Conservation (phyloP, 2,329 filamentous ascomycete genomes). For the Diaporthe citriasiana region DNA sequence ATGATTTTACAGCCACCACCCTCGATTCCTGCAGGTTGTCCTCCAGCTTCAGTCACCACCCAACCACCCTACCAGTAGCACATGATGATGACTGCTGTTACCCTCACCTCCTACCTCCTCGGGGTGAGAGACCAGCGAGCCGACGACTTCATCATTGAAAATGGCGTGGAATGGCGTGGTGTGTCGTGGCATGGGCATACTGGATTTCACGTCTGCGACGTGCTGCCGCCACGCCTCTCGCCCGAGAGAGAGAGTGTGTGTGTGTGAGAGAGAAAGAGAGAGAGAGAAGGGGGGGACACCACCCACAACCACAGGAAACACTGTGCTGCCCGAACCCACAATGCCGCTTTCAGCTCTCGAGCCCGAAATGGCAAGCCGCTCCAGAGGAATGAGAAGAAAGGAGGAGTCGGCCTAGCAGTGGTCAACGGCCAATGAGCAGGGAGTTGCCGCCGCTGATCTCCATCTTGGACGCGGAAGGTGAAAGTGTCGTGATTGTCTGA, state of each 20-base stretch:
- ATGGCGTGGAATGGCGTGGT: background rate
- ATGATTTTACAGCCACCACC: constrained; percentile 25
- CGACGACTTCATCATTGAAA: background rate
- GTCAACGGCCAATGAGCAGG: constrained; percentile 28
- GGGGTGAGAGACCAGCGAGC: background rate
- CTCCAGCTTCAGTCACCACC: background rate
- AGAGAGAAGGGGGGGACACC: too few species aligned
- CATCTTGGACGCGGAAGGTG: constrained; percentile 35
- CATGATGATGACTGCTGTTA: constrained; percentile 8
- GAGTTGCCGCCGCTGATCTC: constrained; percentile 22
- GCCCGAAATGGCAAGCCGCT: constrained; percentile 31
- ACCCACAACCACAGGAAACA: background rate
- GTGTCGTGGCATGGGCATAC: background rate
- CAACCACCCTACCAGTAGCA: background rate
- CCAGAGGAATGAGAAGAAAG: constrained; percentile 32
- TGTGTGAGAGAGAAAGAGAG: background rate
- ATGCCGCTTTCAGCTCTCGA: constrained; percentile 27
- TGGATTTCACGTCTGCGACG: background rate
- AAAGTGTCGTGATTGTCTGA: constrained; percentile 30
- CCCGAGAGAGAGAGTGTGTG: background rate
- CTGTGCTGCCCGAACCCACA: constrained; percentile 9
- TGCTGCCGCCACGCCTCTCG: background rate
- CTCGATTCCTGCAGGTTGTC: constrained; percentile 14
- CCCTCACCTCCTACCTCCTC: background rate
- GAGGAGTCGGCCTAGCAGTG: constrained; percentile 25